Percentiles rank a stretch among this genome's conserved stretches.
These are phyloP conservation scores for Penicillium olsonii DNA, from an alignment of 2,329 filamentous ascomycete genomes.

Conservation along the genomic window DNA sequence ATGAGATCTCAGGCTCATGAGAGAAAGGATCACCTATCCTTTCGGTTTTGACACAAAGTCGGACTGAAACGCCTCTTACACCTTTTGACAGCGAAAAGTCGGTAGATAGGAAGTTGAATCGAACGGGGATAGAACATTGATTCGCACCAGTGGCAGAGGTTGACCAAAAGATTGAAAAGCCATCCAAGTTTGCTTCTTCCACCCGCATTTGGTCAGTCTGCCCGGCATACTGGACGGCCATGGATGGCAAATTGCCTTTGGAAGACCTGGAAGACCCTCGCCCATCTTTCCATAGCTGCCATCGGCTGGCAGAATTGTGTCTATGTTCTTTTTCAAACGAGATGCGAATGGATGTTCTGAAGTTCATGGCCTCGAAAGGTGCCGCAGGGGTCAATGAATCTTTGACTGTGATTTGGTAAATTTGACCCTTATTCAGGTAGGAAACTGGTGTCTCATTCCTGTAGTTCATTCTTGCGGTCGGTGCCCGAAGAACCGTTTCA, in stretches of 20 bases:
- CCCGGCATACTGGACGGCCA: not conserved
- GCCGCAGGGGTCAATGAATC: not conserved
- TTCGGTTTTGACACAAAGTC: not conserved
- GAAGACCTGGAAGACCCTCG: not conserved
- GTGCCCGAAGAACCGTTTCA: not conserved
- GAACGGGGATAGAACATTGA: constrained; percentile 51
- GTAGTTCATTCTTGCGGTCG: not conserved
- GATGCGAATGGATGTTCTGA: not conserved
- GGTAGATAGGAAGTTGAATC: constrained; percentile 94
- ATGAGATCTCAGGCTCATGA: constrained; percentile 77
- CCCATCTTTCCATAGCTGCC: not conserved
- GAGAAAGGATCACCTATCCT: constrained; percentile 65
- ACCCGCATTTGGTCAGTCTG: not conserved
- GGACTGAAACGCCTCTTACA: constrained; percentile 81
- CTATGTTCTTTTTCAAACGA: not conserved
- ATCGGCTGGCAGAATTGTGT: not conserved
- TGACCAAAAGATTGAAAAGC: not conserved
- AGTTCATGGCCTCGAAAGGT: not conserved
- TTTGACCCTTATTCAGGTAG: not conserved
- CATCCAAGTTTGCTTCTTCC: not conserved
- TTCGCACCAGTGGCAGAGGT: not conserved
- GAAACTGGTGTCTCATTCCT: not conserved
- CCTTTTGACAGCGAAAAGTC: constrained; percentile 97
- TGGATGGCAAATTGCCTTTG: not conserved
- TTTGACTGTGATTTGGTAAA: not conserved